phyloP scores from a whole-genome alignment of 2,329 filamentous ascomycete genomes.

The Arthrobotrys conoides region DNA sequence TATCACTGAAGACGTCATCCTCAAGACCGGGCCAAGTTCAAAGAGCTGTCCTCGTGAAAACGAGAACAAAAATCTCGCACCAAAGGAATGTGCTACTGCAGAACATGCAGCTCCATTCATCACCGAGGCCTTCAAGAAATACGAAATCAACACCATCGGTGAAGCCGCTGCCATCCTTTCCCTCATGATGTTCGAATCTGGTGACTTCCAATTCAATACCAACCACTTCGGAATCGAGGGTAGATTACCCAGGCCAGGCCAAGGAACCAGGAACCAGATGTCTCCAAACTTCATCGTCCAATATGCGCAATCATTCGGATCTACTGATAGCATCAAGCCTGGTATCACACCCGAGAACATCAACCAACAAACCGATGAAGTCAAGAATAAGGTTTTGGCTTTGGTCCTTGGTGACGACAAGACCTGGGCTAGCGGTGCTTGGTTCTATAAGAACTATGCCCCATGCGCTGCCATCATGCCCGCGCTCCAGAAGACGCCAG shows the following conservation, averaged over 20 bases:
- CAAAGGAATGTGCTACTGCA: constrained; percentile 74
- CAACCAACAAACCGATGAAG: neutral
- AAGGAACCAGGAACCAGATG: constrained; percentile 81
- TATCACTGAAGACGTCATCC: constrained; percentile 68
- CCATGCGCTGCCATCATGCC: constrained; percentile 40
- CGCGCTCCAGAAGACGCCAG: constrained; percentile 23
- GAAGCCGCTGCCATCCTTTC: constrained; percentile 80
- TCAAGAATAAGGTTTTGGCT: constrained; percentile 41
- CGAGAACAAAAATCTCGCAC: constrained; percentile 68
- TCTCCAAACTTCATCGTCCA: constrained; percentile 69
- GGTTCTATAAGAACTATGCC: constrained; percentile 44
- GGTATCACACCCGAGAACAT: constrained; percentile 34
- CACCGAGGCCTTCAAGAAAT: constrained; percentile 72
- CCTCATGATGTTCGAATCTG: constrained; percentile 80
- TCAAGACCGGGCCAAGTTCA: constrained; percentile 73
- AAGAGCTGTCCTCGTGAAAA: constrained; percentile 70
- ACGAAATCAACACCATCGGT: constrained; percentile 71
- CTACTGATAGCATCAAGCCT: constrained; percentile 37
- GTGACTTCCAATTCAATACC: constrained; percentile 78
- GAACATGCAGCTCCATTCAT: constrained; percentile 74
- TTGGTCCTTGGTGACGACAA: constrained; percentile 34
- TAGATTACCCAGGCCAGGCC: constrained; percentile 72
- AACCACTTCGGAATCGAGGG: constrained; percentile 71
- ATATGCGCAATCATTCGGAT: constrained; percentile 53
- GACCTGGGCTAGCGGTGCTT: constrained; percentile 43